Evolutionary conservation across 345 rosid genomes (phyloP).

Genomic region (Eucalyptus pauciflora): DNA sequence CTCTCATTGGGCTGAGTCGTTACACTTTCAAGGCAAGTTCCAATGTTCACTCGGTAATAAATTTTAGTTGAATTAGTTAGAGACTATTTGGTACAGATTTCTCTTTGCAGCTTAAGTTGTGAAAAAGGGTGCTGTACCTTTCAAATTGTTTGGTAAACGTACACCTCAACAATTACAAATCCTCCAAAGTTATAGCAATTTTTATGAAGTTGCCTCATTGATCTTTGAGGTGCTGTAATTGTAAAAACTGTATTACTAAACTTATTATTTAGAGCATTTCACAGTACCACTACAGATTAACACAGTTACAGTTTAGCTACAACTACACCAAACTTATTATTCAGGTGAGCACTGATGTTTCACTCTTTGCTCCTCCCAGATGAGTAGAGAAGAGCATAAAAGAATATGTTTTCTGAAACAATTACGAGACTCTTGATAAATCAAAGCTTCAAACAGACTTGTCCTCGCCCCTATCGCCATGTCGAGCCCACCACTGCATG

Average conservation of each 20-base stretch:
- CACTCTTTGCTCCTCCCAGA: not conserved
- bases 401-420: not conserved
- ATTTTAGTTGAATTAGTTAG: not conserved
- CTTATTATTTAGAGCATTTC: not conserved
- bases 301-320: not conserved
- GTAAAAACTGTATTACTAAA: not conserved
- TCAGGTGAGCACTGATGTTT: not conserved
- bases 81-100: not conserved
- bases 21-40: not conserved
- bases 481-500: not conserved
- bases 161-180: not conserved
- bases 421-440: not conserved
- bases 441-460: not conserved
- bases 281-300: not conserved
- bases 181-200: not conserved
- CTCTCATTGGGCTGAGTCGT: not conserved
- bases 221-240: not conserved
- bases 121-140: not conserved
- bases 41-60: not conserved
- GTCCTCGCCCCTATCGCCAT: not conserved
- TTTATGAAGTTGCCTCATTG: not conserved
- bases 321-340: not conserved
- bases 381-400: not conserved
- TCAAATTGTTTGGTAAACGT: not conserved
- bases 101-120: not conserved